phyloP scores from a whole-genome alignment of 2,329 filamentous ascomycete genomes.

The Sodiomyces alkalinus region DNA sequence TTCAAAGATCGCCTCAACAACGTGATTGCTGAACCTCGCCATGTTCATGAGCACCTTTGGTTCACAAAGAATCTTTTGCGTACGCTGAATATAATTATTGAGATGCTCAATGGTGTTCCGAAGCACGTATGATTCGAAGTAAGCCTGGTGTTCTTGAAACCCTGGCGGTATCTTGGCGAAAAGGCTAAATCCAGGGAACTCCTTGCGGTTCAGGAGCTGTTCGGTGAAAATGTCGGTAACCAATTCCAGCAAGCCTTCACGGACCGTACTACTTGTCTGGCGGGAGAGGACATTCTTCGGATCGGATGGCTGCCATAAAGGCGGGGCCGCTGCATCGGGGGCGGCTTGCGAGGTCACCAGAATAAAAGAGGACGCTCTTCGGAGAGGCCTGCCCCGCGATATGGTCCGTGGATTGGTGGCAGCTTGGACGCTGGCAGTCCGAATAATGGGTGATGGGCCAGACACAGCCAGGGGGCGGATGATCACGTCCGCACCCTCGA shows the following conservation, averaged over 20 bases:
- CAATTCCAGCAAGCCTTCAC: conserved; percentile 65
- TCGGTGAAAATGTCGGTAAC: conserved; percentile 71
- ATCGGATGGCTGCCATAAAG: conserved; percentile 39
- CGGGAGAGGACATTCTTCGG: conserved; percentile 30
- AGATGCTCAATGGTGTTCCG: conserved; percentile 59
- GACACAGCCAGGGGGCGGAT: conserved; percentile 57
- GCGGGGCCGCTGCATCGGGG: conserved; percentile 39
- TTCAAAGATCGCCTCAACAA: conserved; percentile 84
- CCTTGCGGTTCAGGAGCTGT: conserved; percentile 72
- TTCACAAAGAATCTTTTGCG: conserved; percentile 61
- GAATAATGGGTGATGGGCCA: conserved; percentile 53
- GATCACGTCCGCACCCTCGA: conserved; percentile 74
- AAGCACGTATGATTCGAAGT: conserved; percentile 84
- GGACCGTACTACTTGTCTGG: conserved; percentile 50
- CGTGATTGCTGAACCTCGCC: conserved; percentile 62
- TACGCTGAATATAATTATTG: conserved; percentile 51
- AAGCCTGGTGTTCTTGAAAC: conserved; percentile 86
- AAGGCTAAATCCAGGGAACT: conserved; percentile 76
- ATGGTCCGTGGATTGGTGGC: conserved; percentile 19
- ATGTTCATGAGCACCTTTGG: conserved; percentile 78
- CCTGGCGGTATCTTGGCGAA: conserved; percentile 83
- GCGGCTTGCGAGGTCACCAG: conserved; percentile 60
- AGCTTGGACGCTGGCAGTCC: conserved; percentile 46
- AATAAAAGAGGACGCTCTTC: conserved; percentile 81
- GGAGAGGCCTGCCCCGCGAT: conserved; percentile 45